phyloP scores from a whole-genome alignment of 768 basidiomycete genomes.

The Mycena indigotica region DNA sequence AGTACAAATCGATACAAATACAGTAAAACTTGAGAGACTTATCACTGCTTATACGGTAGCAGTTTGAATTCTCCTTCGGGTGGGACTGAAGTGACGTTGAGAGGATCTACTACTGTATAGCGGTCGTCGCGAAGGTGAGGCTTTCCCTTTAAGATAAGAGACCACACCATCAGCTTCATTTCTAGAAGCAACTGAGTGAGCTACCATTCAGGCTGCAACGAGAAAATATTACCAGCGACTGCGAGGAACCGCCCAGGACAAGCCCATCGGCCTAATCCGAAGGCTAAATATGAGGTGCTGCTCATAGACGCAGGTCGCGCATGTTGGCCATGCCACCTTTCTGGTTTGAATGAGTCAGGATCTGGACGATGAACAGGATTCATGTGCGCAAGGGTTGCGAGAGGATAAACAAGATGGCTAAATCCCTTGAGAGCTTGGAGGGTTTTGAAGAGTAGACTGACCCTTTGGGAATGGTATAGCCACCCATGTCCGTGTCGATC shows the following conservation, averaged over 20 bases:
- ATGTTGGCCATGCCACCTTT: constrained; percentile 31
- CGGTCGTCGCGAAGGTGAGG: constrained; percentile 33
- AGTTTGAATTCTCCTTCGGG: constrained; percentile 22
- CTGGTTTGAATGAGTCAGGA: constrained; percentile 31
- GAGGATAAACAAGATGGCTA: constrained; percentile 32
- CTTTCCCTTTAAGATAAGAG: constrained; percentile 32
- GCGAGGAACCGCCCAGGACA: constrained; percentile 37
- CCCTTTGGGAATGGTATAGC: constrained; percentile 35
- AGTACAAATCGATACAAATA: too few relatives aligned
- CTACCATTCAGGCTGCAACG: neutral
- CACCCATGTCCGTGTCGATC: constrained; percentile 25
- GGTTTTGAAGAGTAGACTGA: neutral
- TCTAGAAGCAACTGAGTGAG: constrained; percentile 18
- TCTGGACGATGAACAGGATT: constrained; percentile 28
- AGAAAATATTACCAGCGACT: constrained; percentile 28
- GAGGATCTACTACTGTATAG: constrained; percentile 35
- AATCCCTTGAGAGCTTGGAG: neutral
- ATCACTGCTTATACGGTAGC: constrained; percentile 16
- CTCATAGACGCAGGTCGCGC: constrained; percentile 33
- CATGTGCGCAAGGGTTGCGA: constrained; percentile 33
- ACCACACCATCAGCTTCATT: constrained; percentile 37
- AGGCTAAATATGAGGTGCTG: constrained; percentile 31
- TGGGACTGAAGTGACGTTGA: constrained; percentile 31
- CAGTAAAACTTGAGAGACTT: too few relatives aligned
- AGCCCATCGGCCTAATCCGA: constrained; percentile 36